These are phyloP conservation scores for Fusarium albidum DNA, from an alignment of 2,329 filamentous ascomycete species.

Conservation along the genomic window DNA sequence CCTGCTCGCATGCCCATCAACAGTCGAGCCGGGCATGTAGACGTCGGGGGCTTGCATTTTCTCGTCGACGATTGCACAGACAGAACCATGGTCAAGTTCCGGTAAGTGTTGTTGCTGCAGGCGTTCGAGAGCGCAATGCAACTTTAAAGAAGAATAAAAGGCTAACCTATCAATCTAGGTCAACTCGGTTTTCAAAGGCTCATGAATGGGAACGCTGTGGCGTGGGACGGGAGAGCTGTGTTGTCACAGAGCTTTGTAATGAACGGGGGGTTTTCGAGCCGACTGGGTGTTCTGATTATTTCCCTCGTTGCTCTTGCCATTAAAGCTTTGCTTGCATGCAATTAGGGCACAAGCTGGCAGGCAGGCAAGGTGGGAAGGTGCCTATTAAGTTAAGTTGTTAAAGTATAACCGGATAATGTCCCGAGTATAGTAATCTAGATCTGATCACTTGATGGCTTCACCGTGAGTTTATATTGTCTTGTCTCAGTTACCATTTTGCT, in stretches of 20 bases:
- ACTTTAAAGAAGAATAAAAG: no score
- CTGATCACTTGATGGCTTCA: no score
- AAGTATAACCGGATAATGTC: no score
- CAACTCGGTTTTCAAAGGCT: slow-evolving; percentile 24
- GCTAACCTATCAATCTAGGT: slow-evolving; percentile 20
- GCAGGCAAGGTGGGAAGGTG: no score
- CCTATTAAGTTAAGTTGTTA: no score
- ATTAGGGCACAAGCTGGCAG: no score
- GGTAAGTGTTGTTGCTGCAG: slow-evolving; percentile 15
- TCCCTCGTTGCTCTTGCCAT: slow-evolving; percentile 21
- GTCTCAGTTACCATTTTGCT: no score
- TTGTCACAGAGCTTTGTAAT: not conserved
- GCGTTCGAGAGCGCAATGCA: no score
- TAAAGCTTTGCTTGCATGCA: not conserved
- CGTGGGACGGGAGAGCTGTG: not conserved
- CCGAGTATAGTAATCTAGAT: no score
- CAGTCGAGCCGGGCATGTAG: slow-evolving; percentile 17
- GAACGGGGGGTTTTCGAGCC: slow-evolving; percentile 6
- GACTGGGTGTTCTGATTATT: slow-evolving; percentile 15
- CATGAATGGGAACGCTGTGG: slow-evolving; percentile 19
- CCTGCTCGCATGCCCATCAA: slow-evolving; percentile 22
- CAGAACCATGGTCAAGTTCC: slow-evolving; percentile 21
- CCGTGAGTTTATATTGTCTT: no score
- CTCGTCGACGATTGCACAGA: slow-evolving; percentile 19
- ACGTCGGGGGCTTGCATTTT: slow-evolving; percentile 25